Percentiles rank a stretch among this genome's conserved stretches.
These are phyloP conservation scores for Tulasnella sp. DNA, from an alignment of 768 basidiomycete species.

Conservation along the genomic window DNA sequence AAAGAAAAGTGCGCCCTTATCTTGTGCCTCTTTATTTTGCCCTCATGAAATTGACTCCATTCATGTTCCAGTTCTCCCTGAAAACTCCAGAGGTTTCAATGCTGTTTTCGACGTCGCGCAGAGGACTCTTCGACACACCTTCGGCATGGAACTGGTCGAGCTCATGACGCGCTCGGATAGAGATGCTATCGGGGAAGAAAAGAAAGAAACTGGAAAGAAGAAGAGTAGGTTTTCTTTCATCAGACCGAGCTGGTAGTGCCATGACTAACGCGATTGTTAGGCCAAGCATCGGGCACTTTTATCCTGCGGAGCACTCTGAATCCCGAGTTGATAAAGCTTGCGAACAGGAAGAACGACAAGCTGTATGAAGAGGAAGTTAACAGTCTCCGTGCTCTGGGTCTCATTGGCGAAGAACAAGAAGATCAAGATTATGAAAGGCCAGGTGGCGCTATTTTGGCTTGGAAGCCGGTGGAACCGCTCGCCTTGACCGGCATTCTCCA, in stretches of 20 bases:
- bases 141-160: slow-evolving; percentile 86
- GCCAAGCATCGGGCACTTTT: slow-evolving; percentile 71
- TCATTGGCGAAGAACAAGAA: slow-evolving; percentile 47
- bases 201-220: slow-evolving; percentile 42
- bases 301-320: slow-evolving; percentile 79
- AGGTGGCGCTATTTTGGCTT: slow-evolving; percentile 73
- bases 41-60: not conserved
- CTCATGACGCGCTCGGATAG: slow-evolving; percentile 64
- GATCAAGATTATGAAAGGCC: slow-evolving; percentile 57
- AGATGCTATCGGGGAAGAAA: slow-evolving; percentile 49
- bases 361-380: slow-evolving; percentile 55
- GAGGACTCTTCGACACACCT: slow-evolving; percentile 59
- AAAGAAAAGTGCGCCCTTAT: slow-evolving; percentile 64
- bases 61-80: slow-evolving; percentile 51
- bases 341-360: slow-evolving; percentile 55
- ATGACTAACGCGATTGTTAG: slow-evolving; percentile 51
- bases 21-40: slow-evolving; percentile 1
- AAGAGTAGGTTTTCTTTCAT: slow-evolving; percentile 48
- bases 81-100: slow-evolving; percentile 62
- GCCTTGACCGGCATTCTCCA: slow-evolving; percentile 71
- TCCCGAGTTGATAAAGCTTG: slow-evolving; percentile 61
- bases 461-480: slow-evolving; percentile 69
- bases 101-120: slow-evolving; percentile 68
- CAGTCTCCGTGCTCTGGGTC: slow-evolving; percentile 48
- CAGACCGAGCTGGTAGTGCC: not conserved